phyloP scores from a whole-genome alignment of 2,329 filamentous ascomycete genomes.

The Colletotrichum shisoi region DNA sequence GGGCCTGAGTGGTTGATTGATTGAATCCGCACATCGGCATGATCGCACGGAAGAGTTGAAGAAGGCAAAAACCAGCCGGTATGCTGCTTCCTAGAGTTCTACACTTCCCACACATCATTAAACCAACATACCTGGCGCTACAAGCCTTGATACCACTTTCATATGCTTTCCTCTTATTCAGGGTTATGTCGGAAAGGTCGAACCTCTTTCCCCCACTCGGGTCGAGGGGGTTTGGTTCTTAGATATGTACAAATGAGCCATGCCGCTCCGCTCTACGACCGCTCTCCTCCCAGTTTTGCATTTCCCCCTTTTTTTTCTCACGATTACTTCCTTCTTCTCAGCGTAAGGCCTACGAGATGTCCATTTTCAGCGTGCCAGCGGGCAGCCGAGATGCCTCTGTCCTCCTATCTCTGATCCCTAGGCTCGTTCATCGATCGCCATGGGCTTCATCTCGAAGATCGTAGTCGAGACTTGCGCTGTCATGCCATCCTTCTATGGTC shows the following conservation, averaged over 20 bases:
- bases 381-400: constrained; percentile 7
- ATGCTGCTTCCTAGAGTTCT: neutral
- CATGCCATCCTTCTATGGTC: constrained; percentile 36
- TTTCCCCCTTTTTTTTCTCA: constrained; percentile 2
- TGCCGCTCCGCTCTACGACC: constrained; percentile 25
- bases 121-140: constrained; percentile 14
- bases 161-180: constrained; percentile 32
- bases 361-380: constrained; percentile 12
- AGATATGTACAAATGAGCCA: constrained; percentile 37
- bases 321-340: neutral
- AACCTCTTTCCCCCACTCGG: constrained; percentile 19
- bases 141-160: constrained; percentile 28
- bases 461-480: constrained; percentile 28
- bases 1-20: neutral
- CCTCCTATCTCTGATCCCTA: constrained; percentile 14
- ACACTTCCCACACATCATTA: constrained; percentile 15
- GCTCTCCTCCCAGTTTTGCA: constrained; percentile 19
- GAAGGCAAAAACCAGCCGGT: neutral
- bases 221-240: constrained; percentile 14
- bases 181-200: constrained; percentile 28
- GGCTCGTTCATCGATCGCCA: constrained; percentile 23
- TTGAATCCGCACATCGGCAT: neutral
- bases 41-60: neutral
- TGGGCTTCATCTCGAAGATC: constrained; percentile 29
- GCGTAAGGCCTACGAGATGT: constrained; percentile 4